A percentile compares a stretch with the other conserved stretches of the same genome.
Evolutionary conservation across 2,329 filamentous ascomycete genomes (phyloP).

Genomic region (Cladophialophora yegresii): DNA sequence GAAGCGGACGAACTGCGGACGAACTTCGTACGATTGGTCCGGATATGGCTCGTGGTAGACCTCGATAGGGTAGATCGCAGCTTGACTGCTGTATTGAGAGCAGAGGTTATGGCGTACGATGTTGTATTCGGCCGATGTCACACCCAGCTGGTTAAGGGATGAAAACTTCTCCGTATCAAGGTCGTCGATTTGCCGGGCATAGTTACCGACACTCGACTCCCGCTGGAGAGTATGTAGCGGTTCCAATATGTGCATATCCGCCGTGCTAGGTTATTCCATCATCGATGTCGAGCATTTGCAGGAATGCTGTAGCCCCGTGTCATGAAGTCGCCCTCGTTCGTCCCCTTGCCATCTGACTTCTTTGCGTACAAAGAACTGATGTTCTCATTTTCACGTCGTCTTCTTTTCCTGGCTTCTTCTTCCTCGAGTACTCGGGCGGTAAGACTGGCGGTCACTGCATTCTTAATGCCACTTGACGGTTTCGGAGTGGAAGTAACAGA

Average conservation of each 20-base stretch:
- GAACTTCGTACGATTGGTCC: neutral
- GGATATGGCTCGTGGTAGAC: neutral
- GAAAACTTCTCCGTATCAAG: neutral
- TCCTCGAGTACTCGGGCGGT: conserved; percentile 86
- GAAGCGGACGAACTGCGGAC: neutral
- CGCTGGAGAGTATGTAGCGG: neutral
- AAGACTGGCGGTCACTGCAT: conserved; percentile 78
- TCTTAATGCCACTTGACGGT: conserved; percentile 71
- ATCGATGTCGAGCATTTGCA: conserved; percentile 40
- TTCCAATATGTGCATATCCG: neutral
- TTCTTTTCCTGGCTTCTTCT: conserved; percentile 78
- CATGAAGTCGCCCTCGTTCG: conserved; percentile 59
- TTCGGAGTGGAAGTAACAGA: conserved; percentile 42
- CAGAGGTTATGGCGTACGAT: neutral
- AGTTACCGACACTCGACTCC: neutral
- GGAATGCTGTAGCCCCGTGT: conserved; percentile 59
- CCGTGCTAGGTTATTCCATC: neutral
- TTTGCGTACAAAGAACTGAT: conserved; percentile 58
- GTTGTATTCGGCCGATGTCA: neutral
- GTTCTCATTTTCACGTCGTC: conserved; percentile 66
- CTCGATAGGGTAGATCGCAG: too few relatives aligned
- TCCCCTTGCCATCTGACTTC: conserved; percentile 43
- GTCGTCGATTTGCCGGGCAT: neutral
- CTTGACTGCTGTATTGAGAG: neutral
- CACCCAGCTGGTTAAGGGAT: neutral